phyloP scores from a whole-genome alignment of 176 grass and related monocot genomes.

The Melocanna baccifera region DNA sequence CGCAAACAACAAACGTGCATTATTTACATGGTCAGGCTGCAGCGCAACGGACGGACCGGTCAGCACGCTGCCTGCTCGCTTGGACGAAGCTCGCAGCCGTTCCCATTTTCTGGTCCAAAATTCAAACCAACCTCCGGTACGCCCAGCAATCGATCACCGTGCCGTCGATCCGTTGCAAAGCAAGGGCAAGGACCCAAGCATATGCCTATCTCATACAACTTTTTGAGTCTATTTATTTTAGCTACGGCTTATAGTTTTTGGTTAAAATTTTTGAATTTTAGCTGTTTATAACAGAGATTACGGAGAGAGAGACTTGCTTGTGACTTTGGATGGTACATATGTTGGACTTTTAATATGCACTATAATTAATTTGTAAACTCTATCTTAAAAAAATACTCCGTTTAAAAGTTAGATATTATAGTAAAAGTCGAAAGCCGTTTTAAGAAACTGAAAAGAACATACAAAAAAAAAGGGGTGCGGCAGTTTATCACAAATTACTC shows the following conservation, averaged over 20 bases:
- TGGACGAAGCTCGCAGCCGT: background rate
- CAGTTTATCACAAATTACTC: background rate
- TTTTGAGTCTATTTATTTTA: no score
- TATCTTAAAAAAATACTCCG: no score
- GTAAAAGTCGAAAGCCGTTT: no score
- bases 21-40: background rate
- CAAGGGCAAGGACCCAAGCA: background rate
- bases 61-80: background rate
- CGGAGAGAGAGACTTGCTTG: no score
- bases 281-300: no score
- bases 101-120: background rate
- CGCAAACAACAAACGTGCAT: background rate
- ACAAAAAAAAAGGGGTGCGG: background rate
- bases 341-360: no score
- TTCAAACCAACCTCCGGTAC: background rate
- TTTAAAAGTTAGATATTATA: no score
- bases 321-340: no score
- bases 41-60: background rate
- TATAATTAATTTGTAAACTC: no score
- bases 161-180: background rate
- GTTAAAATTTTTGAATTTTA: no score
- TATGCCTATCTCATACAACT: background rate
- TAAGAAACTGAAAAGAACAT: no score
- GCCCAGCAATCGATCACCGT: background rate
- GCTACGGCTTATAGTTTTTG: no score